Evolutionary conservation across 78 protist genomes (phyloP).

Genomic region (Paratrimastix pyriformis): DNA sequence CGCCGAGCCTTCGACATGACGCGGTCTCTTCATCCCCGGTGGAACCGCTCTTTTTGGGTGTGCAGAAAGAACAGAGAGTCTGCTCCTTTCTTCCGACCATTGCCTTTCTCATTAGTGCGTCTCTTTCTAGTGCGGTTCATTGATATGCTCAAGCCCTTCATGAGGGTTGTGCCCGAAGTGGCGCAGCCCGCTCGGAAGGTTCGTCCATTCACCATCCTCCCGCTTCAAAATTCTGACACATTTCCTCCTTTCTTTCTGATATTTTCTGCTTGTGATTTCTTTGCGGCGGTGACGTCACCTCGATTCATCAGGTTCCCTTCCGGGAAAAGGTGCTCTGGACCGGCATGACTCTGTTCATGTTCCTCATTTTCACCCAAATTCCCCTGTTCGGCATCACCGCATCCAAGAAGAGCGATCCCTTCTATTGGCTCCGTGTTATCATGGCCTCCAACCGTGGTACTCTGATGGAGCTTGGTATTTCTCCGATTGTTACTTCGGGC

Average conservation of each 20-base stretch:
- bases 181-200: constrained; percentile 73
- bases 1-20: too few relatives aligned
- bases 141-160: constrained; percentile 78
- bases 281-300: background rate
- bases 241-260: background rate
- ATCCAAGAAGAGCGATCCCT: constrained; percentile 83
- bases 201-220: background rate
- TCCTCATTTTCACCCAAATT: constrained; percentile 93
- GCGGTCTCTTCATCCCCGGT: too few relatives aligned
- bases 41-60: too few relatives aligned
- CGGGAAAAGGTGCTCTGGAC: constrained; percentile 26
- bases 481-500: constrained; percentile 94
- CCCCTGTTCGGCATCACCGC: constrained; percentile 84
- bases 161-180: constrained; percentile 94
- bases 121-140: constrained; percentile 35
- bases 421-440: constrained; percentile 97
- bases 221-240: background rate
- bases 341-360: constrained; percentile 66
- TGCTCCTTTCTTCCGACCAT: too few relatives aligned
- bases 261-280: background rate
- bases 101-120: background rate
- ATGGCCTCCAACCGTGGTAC: constrained; percentile 99
- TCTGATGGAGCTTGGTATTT: constrained; percentile 98
- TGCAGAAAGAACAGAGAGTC: too few relatives aligned
- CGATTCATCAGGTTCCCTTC: background rate